Evolutionary conservation across 2,329 filamentous ascomycete genomes (phyloP).

Genomic region (Chaetothyriales sp.): DNA sequence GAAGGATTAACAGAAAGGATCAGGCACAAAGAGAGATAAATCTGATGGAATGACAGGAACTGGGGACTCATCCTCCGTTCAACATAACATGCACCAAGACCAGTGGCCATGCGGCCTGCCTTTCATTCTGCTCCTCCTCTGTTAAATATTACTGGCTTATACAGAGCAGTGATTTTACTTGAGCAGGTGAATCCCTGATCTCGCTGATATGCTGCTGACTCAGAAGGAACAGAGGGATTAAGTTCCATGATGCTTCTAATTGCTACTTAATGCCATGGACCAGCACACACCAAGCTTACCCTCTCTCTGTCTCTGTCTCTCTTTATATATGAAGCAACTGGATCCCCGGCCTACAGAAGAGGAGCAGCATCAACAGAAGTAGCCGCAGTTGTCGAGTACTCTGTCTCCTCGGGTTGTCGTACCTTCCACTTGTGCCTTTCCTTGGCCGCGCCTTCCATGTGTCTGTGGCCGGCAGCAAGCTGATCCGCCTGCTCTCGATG

Average conservation of each 20-base stretch:
- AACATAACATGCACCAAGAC: neutral
- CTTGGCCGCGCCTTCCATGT: constrained; percentile 4
- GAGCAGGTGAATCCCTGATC: no score
- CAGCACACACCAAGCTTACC: neutral
- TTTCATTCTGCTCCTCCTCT: neutral
- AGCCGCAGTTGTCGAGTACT: neutral
- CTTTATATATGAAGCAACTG: neutral
- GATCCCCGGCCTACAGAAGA: neutral
- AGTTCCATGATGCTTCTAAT: neutral
- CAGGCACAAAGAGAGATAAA: neutral
- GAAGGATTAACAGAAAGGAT: neutral
- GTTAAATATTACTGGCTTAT: no score
- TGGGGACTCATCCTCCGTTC: neutral
- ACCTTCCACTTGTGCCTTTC: constrained; percentile 2
- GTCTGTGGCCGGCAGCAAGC: neutral
- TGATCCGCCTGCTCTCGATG: constrained; percentile 37
- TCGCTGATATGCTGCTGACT: neutral
- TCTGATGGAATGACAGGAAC: neutral
- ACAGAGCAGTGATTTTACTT: neutral
- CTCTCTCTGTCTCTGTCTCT: neutral
- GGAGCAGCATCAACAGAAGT: neutral
- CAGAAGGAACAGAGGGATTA: neutral
- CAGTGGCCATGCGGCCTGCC: neutral
- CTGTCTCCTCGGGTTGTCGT: neutral
- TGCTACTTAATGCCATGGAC: neutral